phyloP scores from a whole-genome alignment of 371 early-diverging fungal genomes.

The Mortierella sp. region DNA sequence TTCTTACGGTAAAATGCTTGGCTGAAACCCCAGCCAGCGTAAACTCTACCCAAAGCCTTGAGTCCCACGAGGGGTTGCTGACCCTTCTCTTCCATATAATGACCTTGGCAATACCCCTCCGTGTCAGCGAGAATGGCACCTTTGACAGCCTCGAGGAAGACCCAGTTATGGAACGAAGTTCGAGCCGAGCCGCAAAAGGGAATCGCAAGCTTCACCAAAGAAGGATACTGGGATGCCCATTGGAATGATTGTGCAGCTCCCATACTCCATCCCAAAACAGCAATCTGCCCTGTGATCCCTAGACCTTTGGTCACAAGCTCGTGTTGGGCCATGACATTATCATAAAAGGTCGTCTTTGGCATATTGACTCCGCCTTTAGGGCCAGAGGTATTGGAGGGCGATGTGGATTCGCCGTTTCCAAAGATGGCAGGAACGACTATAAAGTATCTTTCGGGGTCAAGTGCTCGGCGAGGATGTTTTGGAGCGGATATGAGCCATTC shows the following conservation, averaged over 20 bases:
- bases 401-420: conserved; percentile 38
- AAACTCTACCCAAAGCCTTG: conserved; percentile 27
- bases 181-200: conserved; percentile 36
- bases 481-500: conserved; percentile 27
- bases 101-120: conserved; percentile 24
- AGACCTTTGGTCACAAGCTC: conserved; percentile 25
- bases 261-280: conserved; percentile 34
- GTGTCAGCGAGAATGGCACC: conserved; percentile 22
- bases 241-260: conserved; percentile 30
- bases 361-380: conserved; percentile 30
- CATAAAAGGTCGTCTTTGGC: conserved; percentile 32
- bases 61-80: conserved; percentile 24
- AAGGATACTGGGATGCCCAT: conserved; percentile 31
- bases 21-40: conserved; percentile 40
- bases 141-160: conserved; percentile 32
- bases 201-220: conserved; percentile 26
- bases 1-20: conserved; percentile 31
- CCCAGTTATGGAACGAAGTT: conserved; percentile 32
- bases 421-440: conserved; percentile 34
- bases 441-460: conserved; percentile 29
- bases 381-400: conserved; percentile 30
- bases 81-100: conserved; percentile 23
- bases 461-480: conserved; percentile 16
- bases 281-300: conserved; percentile 15
- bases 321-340: conserved; percentile 29